phyloP scores from a whole-genome alignment of 108 stramenopile species.

The Cyclotella kingstonii region DNA sequence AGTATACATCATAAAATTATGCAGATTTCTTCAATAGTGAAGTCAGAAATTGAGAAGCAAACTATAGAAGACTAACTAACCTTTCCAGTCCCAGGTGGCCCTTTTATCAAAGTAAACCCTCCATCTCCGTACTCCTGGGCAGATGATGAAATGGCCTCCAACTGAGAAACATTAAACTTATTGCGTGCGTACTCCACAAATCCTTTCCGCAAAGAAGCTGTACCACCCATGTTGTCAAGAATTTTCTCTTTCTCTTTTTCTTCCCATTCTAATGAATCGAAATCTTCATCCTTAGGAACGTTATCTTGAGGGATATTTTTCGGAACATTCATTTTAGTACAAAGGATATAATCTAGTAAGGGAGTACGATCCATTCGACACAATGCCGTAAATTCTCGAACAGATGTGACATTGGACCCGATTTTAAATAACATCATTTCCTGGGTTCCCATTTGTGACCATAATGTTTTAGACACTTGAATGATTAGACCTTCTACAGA shows the following conservation, averaged over 20 bases:
- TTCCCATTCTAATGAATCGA: conserved; percentile 12
- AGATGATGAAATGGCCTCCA: conserved; percentile 73
- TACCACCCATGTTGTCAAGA: conserved; percentile 65
- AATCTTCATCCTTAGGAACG: not conserved
- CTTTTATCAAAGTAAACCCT: conserved; percentile 89
- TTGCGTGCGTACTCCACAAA: conserved; percentile 67
- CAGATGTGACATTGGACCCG: conserved; percentile 72
- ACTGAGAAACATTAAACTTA: conserved; percentile 83
- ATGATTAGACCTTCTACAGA: conserved; percentile 56
- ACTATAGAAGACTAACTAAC: conserved; percentile 8
- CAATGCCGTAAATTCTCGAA: conserved; percentile 83
- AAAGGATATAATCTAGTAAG: conserved; percentile 60
- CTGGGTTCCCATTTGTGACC: conserved; percentile 45
- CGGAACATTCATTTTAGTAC: conserved; percentile 36
- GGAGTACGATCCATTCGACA: conserved; percentile 69
- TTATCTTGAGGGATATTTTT: not conserved
- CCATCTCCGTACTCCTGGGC: conserved; percentile 78
- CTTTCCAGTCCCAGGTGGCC: conserved; percentile 62
- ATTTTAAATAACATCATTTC: conserved; percentile 66
- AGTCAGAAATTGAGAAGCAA: conserved; percentile 7
- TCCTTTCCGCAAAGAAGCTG: conserved; percentile 71
- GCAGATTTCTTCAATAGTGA: not conserved
- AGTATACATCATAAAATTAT: not conserved
- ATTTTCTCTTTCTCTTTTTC: conserved; percentile 44
- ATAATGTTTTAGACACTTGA: conserved; percentile 64